Evolutionary conservation across 257 asterid genomes (phyloP).

Genomic region (Agastache rugosa): DNA sequence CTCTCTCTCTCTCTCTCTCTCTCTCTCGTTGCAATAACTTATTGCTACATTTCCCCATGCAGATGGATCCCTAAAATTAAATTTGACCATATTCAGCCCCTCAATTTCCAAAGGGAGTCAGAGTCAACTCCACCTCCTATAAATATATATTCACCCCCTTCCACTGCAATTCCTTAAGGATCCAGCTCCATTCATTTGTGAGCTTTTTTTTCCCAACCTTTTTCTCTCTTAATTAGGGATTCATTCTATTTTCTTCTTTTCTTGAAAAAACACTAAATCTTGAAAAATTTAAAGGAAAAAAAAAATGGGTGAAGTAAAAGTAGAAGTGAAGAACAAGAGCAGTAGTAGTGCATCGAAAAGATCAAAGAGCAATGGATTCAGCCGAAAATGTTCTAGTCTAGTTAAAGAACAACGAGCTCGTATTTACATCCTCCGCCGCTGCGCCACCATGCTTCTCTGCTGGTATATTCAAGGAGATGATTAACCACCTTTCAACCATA

Average conservation of each 20-base stretch:
- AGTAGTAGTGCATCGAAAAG: conserved; percentile 30
- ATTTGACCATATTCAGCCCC: conserved; percentile 60
- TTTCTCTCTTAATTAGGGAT: conserved; percentile 13
- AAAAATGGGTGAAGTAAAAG: conserved; percentile 45
- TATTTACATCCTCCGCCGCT: conserved; percentile 80
- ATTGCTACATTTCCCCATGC: conserved; percentile 53
- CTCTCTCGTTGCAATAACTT: neutral
- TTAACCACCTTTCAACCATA: neutral
- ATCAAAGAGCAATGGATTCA: conserved; percentile 60
- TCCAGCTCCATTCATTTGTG: conserved; percentile 67
- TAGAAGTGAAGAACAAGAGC: conserved; percentile 32
- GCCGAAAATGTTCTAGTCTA: conserved; percentile 68
- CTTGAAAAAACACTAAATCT: neutral
- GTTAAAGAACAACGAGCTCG: conserved; percentile 78
- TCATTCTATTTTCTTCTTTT: neutral
- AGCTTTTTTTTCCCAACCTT: conserved; percentile 59
- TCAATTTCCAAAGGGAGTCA: neutral
- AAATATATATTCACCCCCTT: conserved; percentile 20
- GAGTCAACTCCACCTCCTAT: conserved; percentile 31
- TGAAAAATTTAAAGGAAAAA: neutral
- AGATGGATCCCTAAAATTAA: conserved; percentile 38
- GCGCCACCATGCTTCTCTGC: conserved; percentile 87
- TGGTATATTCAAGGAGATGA: conserved; percentile 82
- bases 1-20: neutral
- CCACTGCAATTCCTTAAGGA: conserved; percentile 51